Conservation (phyloP, 495 filamentous ascomycete genomes). For the Aspergillus carlsbadensis region DNA sequence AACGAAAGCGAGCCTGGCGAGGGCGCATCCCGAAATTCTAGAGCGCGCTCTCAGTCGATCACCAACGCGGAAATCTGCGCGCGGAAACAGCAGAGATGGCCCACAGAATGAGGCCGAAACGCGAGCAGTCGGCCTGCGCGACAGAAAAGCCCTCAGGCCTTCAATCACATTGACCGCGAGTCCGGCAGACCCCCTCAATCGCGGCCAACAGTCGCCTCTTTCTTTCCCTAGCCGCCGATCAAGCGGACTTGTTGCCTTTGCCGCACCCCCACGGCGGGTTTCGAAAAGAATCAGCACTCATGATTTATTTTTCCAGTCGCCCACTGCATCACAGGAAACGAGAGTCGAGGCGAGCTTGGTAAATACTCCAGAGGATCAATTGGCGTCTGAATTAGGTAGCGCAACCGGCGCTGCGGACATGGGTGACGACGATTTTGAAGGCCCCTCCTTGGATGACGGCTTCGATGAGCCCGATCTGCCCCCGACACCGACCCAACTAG, state of each 20-base stretch:
- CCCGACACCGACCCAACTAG: conserved; percentile 63
- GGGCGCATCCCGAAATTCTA: conserved; percentile 60
- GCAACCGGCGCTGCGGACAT: conserved; percentile 28
- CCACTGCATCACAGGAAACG: conserved; percentile 34
- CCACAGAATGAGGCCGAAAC: conserved; percentile 23
- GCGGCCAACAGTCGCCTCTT: conserved; percentile 26
- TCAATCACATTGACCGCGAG: conserved; percentile 39
- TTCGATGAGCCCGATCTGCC: conserved; percentile 66
- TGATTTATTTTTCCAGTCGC: conserved; percentile 44
- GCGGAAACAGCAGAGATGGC: conserved; percentile 17
- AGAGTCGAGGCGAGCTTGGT: conserved; percentile 11
- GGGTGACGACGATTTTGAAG: conserved; percentile 17
- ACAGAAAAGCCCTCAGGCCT: conserved; percentile 37
- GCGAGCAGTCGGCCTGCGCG: conserved; percentile 31
- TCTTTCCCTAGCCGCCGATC: conserved; percentile 23
- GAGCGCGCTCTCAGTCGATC: conserved; percentile 45
- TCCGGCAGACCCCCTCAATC: conserved; percentile 25
- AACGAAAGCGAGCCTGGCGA: conserved; percentile 61
- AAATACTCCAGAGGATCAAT: conserved; percentile 40
- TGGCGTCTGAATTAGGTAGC: conserved; percentile 39
- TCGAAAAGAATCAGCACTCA: conserved; percentile 41
- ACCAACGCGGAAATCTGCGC: conserved; percentile 23
- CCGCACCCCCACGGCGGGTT: conserved; percentile 40
- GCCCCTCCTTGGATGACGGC: conserved; percentile 37
- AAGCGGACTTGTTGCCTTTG: conserved; percentile 39